Evolutionary conservation across 495 filamentous ascomycete species (phyloP).

Genomic region (Talaromyces borbonicus): DNA sequence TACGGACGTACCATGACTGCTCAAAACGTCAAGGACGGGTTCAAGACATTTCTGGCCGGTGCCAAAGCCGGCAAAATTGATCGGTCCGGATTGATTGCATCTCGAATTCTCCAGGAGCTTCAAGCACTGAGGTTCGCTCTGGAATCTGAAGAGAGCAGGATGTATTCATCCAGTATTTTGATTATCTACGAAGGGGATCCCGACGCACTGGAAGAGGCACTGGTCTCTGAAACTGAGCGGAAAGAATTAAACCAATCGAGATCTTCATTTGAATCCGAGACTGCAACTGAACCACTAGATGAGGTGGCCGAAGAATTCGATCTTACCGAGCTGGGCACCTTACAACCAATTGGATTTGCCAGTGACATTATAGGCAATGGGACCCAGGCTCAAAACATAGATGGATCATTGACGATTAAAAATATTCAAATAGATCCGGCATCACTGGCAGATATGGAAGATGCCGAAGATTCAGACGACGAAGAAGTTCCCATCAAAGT

Average conservation of each 20-base stretch:
- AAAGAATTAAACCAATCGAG: slow-evolving; percentile 20
- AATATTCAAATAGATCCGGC: slow-evolving; percentile 33
- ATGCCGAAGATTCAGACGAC: slow-evolving; percentile 42
- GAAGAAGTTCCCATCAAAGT: slow-evolving; percentile 61
- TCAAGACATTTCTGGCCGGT: slow-evolving; percentile 64
- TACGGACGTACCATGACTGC: slow-evolving; percentile 71
- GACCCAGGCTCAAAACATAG: slow-evolving; percentile 7
- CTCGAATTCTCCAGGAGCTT: slow-evolving; percentile 58
- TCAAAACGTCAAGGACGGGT: slow-evolving; percentile 62
- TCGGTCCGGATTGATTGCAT: slow-evolving; percentile 45
- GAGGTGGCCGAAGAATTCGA: slow-evolving; percentile 44
- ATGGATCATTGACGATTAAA: slow-evolving; percentile 9
- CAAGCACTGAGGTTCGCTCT: slow-evolving; percentile 52
- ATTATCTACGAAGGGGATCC: slow-evolving; percentile 90
- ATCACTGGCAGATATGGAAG: slow-evolving; percentile 20
- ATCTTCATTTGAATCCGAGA: slow-evolving; percentile 35
- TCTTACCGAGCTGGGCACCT: slow-evolving; percentile 19
- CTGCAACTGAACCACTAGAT: slow-evolving; percentile 50
- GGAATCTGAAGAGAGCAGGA: slow-evolving; percentile 71
- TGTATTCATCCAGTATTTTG: slow-evolving; percentile 86
- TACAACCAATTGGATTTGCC: slow-evolving; percentile 26
- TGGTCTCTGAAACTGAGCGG: slow-evolving; percentile 48
- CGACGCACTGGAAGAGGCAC: slow-evolving; percentile 51
- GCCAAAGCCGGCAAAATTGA: slow-evolving; percentile 43
- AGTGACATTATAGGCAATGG: slow-evolving; percentile 18